Percentiles rank a stretch among this genome's conserved stretches.
phyloP scores from a whole-genome alignment of 192 early-diverging fungal species.

The Dissophora globulifera region DNA sequence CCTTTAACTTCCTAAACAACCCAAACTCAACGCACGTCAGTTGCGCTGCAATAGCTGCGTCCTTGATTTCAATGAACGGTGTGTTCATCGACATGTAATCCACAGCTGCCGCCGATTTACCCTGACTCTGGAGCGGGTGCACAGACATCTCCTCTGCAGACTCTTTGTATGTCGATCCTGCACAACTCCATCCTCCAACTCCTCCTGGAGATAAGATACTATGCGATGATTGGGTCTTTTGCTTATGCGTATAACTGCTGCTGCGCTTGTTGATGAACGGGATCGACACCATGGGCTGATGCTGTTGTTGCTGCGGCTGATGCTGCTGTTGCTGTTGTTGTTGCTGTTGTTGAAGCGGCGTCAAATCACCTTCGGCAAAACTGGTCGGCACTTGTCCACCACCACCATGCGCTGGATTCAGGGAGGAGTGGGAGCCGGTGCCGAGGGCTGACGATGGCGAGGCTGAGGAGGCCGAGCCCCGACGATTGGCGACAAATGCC shows the following conservation, averaged over 20 bases:
- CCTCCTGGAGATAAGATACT: too few relatives aligned
- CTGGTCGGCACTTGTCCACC: not conserved
- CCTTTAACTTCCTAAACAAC: conserved; percentile 73
- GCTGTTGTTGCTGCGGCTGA: not conserved
- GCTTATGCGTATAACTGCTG: conserved; percentile 37
- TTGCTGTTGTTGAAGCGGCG: conserved; percentile 16
- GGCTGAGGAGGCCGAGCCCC: conserved; percentile 40
- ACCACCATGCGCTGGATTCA: not conserved
- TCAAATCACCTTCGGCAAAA: conserved; percentile 23
- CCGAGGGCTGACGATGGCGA: conserved; percentile 12
- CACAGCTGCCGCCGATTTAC: not conserved
- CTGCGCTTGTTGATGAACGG: conserved; percentile 44
- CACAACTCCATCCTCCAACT: too few relatives aligned
- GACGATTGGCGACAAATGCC: conserved; percentile 44
- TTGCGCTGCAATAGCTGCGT: conserved; percentile 70
- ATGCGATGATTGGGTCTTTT: conserved; percentile 8
- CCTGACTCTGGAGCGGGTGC: too few relatives aligned
- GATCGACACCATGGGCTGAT: conserved; percentile 27
- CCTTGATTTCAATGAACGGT: conserved; percentile 66
- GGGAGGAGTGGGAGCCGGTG: not conserved
- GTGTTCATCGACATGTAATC: conserved; percentile 34
- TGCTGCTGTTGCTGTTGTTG: conserved; percentile 14
- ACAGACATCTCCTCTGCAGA: not conserved
- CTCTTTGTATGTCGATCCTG: too few relatives aligned
- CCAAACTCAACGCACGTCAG: conserved; percentile 71